These are phyloP conservation scores for Sisymbrium altissimum DNA, from an alignment of 345 rosid genomes.

Conservation along the genomic window DNA sequence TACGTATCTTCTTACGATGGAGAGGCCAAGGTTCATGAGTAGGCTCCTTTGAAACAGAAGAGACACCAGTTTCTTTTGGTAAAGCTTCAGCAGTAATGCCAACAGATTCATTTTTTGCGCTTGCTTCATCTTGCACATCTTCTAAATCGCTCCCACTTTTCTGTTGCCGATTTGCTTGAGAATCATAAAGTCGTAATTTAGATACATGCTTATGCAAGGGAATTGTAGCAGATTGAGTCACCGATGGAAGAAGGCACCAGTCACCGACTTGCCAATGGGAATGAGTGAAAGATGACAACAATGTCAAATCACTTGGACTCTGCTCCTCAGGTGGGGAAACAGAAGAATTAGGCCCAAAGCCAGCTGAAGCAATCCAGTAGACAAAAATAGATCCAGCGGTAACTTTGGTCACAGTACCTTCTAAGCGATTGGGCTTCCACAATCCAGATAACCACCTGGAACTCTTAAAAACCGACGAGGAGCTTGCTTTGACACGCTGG, in stretches of 20 bases:
- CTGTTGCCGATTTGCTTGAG: conserved; percentile 38
- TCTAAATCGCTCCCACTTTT: conserved; percentile 41
- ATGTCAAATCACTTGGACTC: conserved; percentile 77
- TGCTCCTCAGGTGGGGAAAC: conserved; percentile 91
- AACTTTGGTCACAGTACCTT: conserved; percentile 93
- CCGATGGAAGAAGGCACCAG: conserved; percentile 74
- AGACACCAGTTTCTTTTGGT: conserved; percentile 38
- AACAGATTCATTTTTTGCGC: conserved; percentile 38
- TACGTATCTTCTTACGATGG: conserved; percentile 89
- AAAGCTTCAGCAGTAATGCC: conserved; percentile 38
- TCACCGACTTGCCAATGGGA: conserved; percentile 97
- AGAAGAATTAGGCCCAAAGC: conserved; percentile 82
- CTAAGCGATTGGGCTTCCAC: conserved; percentile 86
- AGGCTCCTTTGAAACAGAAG: conserved; percentile 61
- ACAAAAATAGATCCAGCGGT: conserved; percentile 79
- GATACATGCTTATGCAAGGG: conserved; percentile 50
- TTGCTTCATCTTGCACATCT: conserved; percentile 51
- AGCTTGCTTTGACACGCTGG: conserved; percentile 85
- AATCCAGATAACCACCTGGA: conserved; percentile 79
- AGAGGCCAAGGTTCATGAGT: conserved; percentile 79
- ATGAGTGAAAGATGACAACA: conserved; percentile 82
- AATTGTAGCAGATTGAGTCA: conserved; percentile 40
- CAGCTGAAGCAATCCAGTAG: conserved; percentile 97
- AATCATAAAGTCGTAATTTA: conserved; percentile 49
- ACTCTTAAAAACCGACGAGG: conserved; percentile 81